These are phyloP conservation scores for Crassisporium funariophilum DNA, from an alignment of 768 basidiomycete genomes.

Conservation along the genomic window DNA sequence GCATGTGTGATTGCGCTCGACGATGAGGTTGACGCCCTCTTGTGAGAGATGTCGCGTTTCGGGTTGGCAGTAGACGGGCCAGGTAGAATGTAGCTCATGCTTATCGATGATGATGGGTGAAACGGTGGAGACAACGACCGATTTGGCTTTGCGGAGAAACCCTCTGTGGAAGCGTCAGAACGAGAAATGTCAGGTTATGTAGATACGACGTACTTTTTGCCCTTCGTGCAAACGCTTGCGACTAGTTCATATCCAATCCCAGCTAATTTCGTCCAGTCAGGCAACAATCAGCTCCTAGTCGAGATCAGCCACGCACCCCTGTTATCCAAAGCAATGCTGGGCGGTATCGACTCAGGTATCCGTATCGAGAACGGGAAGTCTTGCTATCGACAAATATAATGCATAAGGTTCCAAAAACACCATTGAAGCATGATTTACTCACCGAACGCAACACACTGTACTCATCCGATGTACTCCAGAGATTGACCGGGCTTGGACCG, in stretches of 20 bases:
- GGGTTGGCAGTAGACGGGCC: slow-evolving; percentile 86
- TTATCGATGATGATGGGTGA: slow-evolving; percentile 85
- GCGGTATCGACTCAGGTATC: slow-evolving; percentile 90
- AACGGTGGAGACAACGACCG: slow-evolving; percentile 64
- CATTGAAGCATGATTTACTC: slow-evolving; percentile 26
- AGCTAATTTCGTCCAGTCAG: slow-evolving; percentile 40
- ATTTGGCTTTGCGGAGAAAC: slow-evolving; percentile 80
- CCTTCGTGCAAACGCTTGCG: slow-evolving; percentile 82
- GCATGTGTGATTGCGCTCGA: slow-evolving; percentile 76
- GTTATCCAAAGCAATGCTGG: slow-evolving; percentile 78
- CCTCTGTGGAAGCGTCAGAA: slow-evolving; percentile 51
- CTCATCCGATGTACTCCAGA: slow-evolving; percentile 83
- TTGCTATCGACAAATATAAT: slow-evolving; percentile 47
- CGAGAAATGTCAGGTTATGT: background rate
- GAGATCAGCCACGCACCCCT: slow-evolving; percentile 50
- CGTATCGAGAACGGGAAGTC: slow-evolving; percentile 91
- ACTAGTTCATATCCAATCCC: slow-evolving; percentile 91
- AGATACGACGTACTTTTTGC: slow-evolving; percentile 67
- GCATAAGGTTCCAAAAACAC: slow-evolving; percentile 7
- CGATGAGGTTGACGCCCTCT: slow-evolving; percentile 73
- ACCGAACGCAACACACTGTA: slow-evolving; percentile 72
- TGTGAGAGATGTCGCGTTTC: slow-evolving; percentile 67
- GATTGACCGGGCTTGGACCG: slow-evolving; percentile 76
- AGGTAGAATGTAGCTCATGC: slow-evolving; percentile 90
- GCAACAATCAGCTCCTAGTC: background rate